These are phyloP conservation scores for Panaeolus papilionaceus DNA, from an alignment of 768 basidiomycete genomes.

Conservation along the genomic window DNA sequence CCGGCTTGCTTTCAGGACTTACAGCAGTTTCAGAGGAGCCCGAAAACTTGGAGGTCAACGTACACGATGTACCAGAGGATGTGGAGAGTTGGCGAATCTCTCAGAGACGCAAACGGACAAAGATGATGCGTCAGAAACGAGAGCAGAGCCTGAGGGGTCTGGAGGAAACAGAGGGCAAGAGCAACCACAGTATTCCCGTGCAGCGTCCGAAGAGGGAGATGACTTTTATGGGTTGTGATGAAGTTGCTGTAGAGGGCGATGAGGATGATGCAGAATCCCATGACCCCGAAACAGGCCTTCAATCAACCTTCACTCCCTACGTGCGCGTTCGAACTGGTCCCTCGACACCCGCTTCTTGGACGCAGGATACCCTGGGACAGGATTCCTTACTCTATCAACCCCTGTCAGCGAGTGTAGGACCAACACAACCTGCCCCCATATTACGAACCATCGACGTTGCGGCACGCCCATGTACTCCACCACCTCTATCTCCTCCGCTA, in stretches of 20 bases:
- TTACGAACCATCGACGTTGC: constrained; percentile 6
- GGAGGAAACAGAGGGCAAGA: not conserved
- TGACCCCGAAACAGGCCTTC: not conserved
- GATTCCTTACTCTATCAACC: constrained; percentile 1
- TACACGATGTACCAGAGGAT: constrained; percentile 8
- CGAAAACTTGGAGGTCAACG: not conserved
- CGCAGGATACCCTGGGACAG: not conserved
- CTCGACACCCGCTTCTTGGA: not conserved
- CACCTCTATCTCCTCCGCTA: not conserved
- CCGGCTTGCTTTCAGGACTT: not conserved
- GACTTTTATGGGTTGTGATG: constrained; percentile 33
- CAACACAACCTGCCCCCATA: not conserved
- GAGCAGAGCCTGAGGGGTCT: not conserved
- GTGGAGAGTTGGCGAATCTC: not conserved
- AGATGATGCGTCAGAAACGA: constrained; percentile 7
- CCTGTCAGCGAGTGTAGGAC: not conserved
- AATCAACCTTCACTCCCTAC: not conserved
- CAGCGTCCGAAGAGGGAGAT: constrained; percentile 6
- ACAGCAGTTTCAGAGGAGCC: constrained; percentile 2
- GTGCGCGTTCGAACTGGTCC: not conserved
- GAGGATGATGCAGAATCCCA: constrained; percentile 19
- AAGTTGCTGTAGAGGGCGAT: constrained; percentile 23
- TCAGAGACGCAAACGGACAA: constrained; percentile 3
- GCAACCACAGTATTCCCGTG: not conserved
- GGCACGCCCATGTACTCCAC: constrained; percentile 2